Evolutionary conservation across 2,329 filamentous ascomycete species (phyloP), one percentile per base, ranked within the genome.

Genomic region (Ascochyta pisi): DNA sequence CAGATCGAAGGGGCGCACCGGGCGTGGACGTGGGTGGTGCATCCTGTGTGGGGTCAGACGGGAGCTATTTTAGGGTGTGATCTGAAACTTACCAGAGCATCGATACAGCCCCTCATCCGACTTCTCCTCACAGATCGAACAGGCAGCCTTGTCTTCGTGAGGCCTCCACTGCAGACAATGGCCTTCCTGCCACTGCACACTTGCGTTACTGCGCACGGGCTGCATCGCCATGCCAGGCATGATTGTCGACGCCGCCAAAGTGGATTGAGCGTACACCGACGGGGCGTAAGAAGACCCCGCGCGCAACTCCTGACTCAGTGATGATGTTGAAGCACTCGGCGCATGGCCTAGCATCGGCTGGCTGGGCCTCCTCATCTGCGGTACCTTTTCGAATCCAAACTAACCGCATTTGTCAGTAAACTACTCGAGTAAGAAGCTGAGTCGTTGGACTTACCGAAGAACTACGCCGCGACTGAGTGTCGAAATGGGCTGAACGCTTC

Each of bases 401-500:
- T 78, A 73, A 48, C 26, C 24, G 39, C 50, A 44, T 50, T 50
- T 58, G 60, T 77, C 69, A 74, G 68, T 66, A 44, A 44, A 46
- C 48, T 34, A 57, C 19, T 46, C 29, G 6, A 33, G 50, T 19
- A 42, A 34, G 24, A 16, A 41, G 42, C 46, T 45, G 63, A 64
- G 62, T 23, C 31, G 22, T 47, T 47, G 16, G n/a, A 47, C 46
- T 35, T 51, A 42, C 50, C 37, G 54, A 39, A 40, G 33, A 53
- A 37, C 34, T 54, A 33, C 50, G 53, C 42, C 52, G 41, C 23
- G 38, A 57, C 15, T 52, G 40, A 41, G 45, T 22, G 43, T 54
- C 46, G 64, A 98, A 96, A 73, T 97, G 92, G 1, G 91, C 93
- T 3, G 95, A 98, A 47, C 94, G 86, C 80, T 98, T 99, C 77